Percentiles rank a stretch among this genome's conserved stretches.
phyloP scores from a whole-genome alignment of 305 asterid genomes.

The Rubia peregrina region DNA sequence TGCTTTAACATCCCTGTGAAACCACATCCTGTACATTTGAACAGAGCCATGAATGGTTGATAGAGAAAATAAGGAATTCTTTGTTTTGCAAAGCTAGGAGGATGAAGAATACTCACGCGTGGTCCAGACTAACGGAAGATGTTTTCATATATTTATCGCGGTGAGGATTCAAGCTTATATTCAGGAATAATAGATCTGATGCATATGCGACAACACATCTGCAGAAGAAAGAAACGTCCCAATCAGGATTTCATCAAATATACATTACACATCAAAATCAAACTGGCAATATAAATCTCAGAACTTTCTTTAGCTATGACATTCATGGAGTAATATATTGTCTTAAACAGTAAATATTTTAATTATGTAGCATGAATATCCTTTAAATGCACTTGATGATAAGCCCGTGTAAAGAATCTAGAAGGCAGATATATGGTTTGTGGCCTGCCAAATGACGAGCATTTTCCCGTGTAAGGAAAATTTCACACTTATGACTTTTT shows the following conservation, averaged over 20 bases:
- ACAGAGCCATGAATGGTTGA: neutral
- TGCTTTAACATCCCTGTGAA: constrained; percentile 79
- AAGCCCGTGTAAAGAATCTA: neutral
- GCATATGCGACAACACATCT: constrained; percentile 93
- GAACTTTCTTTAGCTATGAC: neutral
- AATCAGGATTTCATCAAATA: constrained; percentile 4
- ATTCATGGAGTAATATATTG: neutral
- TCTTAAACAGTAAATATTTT: neutral
- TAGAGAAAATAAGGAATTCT: neutral
- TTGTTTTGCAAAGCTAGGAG: neutral
- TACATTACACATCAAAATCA: neutral
- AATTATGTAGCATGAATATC: neutral
- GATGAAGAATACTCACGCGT: constrained; percentile 52
- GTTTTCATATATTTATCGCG: constrained; percentile 62
- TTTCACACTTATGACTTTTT: neutral
- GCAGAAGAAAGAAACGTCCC: constrained; percentile 19
- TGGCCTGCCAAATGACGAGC: neutral
- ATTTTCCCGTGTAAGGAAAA: neutral
- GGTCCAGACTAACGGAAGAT: constrained; percentile 73
- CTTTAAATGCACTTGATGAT: neutral
- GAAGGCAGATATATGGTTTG: neutral
- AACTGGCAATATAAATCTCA: neutral
- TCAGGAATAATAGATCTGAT: constrained; percentile 74
- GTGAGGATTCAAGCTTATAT: constrained; percentile 79
- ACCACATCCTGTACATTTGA: constrained; percentile 80